Evolutionary conservation across 73 alveolate species (phyloP), one percentile per base, ranked within the genome.

Genomic region (Stentor coeruleus): DNA sequence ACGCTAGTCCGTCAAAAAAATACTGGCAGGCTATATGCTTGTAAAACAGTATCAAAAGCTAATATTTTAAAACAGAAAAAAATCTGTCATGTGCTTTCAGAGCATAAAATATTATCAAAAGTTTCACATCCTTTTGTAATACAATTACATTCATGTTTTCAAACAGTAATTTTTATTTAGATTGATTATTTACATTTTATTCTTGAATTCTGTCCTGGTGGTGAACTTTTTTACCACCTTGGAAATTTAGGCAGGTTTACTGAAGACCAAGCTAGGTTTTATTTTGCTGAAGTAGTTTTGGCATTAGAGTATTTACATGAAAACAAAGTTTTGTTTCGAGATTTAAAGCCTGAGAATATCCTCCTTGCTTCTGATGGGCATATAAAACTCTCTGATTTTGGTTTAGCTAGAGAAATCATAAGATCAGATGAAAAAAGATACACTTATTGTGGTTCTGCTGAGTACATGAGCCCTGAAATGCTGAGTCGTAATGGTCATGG

Each of bases 381-480:
- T 76, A 59, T 87, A 4, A 87, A 87, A 82, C 81, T 87, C 33
- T 59, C 83, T 3, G 93, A 87, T 87, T 87, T 87, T 77, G 93
- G 93, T 4, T 40, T 87, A 11, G 85, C 93, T 57, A 77, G 66
- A 38, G 82, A 81, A 72, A 77, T 82, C 66, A 11, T 49, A 49
- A 49, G 20, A 6, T 6, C 6, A 49, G 85, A 85, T 41, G 86
- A 86, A 55, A 81, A 75, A 60, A 76, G 89, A 36, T 83, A 82
- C 35, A 76, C 91, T 28, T 20, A 81, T 0, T 79, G 86, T 35
- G 93, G 93, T 3, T 84, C 93, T 76, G 74, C 89, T 20, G 91
- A 87, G 59, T 87, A 87, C 83, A 83, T 87, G 91, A 79, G 88
- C 2, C 93, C 93, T n/a, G 93, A 87, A 77, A 85, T 87, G 3